phyloP scores from a whole-genome alignment of 768 basidiomycete genomes.

The Dioszegia hungarica region DNA sequence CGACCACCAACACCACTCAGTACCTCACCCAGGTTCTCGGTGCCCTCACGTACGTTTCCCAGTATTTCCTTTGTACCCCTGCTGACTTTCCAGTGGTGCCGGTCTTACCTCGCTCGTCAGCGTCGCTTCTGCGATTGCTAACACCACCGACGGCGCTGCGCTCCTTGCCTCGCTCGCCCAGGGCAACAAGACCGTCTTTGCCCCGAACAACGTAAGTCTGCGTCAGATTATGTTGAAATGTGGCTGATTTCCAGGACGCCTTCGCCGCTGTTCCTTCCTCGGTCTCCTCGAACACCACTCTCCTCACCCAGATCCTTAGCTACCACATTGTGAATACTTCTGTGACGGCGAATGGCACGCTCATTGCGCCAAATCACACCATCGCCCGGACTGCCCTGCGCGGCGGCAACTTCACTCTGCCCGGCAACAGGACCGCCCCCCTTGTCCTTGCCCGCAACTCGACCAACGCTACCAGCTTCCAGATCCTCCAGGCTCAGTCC shows the following conservation, averaged over 20 bases:
- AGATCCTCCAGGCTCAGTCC: slow-evolving; percentile 55
- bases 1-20: background rate
- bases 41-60: slow-evolving; percentile 39
- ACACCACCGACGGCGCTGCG: slow-evolving; percentile 52
- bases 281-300: slow-evolving; percentile 47
- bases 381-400: slow-evolving; percentile 64
- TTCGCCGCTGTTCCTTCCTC: slow-evolving; percentile 48
- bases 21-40: slow-evolving; percentile 31
- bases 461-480: slow-evolving; percentile 50
- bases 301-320: slow-evolving; percentile 55
- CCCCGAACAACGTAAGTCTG: slow-evolving; percentile 53
- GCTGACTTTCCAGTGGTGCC: slow-evolving; percentile 16
- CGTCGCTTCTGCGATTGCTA: slow-evolving; percentile 52
- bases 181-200: slow-evolving; percentile 55
- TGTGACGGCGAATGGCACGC: slow-evolving; percentile 52
- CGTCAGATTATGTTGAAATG: too few species aligned
- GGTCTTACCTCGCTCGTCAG: slow-evolving; percentile 52
- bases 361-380: slow-evolving; percentile 58
- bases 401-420: slow-evolving; percentile 56
- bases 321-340: slow-evolving; percentile 55
- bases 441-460: slow-evolving; percentile 36
- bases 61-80: background rate
- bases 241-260: slow-evolving; percentile 52
- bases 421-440: slow-evolving; percentile 53
- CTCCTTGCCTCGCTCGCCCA: slow-evolving; percentile 51